Evolutionary conservation across 208 protist species (phyloP).

Genomic region (Acanthamoeba triangularis): DNA sequence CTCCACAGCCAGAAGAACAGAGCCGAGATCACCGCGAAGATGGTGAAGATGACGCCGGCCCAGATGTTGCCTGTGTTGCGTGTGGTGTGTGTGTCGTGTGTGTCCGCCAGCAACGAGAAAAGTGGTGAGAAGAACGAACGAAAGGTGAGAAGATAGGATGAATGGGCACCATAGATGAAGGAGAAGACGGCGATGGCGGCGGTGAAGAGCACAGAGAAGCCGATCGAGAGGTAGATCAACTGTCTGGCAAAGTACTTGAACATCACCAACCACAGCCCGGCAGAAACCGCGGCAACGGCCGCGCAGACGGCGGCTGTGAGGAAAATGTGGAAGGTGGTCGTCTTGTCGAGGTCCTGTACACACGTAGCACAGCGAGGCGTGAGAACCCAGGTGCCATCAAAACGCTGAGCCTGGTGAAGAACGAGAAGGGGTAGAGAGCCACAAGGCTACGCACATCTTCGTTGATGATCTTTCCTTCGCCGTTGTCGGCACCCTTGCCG

Average conservation of each 20-base stretch:
- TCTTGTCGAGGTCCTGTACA: constrained; percentile 5
- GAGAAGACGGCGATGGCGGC: constrained; percentile 1
- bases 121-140: background rate
- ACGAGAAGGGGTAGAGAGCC: background rate
- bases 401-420: background rate
- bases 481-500: constrained; percentile 47
- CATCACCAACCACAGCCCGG: constrained; percentile 62
- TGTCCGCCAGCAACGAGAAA: background rate
- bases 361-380: background rate
- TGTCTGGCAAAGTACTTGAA: constrained; percentile 25
- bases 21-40: constrained; percentile 40
- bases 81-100: background rate
- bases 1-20: constrained; percentile 66
- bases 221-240: constrained; percentile 64
- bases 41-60: constrained; percentile 50
- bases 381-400: background rate
- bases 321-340: constrained; percentile 38
- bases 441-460: background rate
- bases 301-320: background rate
- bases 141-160: background rate
- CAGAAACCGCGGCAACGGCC: background rate
- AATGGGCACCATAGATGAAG: background rate
- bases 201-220: constrained; percentile 53
- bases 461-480: constrained; percentile 32
- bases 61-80: background rate